Evolutionary conservation across 306 rosid genomes (phyloP).

Genomic region (Abrus pulchellus): DNA sequence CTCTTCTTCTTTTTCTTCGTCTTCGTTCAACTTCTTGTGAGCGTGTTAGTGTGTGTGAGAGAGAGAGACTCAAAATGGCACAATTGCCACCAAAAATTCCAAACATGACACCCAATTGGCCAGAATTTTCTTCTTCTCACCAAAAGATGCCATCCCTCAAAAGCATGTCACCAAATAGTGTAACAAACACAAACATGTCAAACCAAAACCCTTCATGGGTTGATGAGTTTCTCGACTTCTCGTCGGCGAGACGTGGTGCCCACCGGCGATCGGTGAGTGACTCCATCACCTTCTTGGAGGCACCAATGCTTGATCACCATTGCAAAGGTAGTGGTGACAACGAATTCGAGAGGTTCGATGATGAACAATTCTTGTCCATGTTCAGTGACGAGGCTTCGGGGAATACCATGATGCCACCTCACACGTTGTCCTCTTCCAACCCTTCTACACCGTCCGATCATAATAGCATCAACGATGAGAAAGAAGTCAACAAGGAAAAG

Average conservation of each 20-base stretch:
- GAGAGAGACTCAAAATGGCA: constrained; percentile 60
- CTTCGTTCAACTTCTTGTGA: not conserved
- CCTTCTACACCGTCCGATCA: constrained; percentile 86
- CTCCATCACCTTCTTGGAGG: constrained; percentile 73
- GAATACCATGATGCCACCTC: constrained; percentile 47
- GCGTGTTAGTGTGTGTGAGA: not conserved
- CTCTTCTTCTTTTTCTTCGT: not conserved
- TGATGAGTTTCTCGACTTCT: constrained; percentile 90
- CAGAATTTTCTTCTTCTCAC: constrained; percentile 62
- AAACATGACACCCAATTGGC: constrained; percentile 70
- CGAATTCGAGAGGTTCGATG: constrained; percentile 82
- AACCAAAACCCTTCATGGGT: constrained; percentile 79
- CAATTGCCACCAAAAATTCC: constrained; percentile 96
- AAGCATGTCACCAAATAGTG: constrained; percentile 44
- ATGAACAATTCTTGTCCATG: constrained; percentile 90
- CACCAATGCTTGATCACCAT: constrained; percentile 66
- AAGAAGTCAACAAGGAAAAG: constrained; percentile 40
- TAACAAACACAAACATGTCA: constrained; percentile 1
- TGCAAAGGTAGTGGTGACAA: not conserved
- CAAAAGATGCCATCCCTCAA: constrained; percentile 57
- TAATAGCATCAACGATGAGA: constrained; percentile 76
- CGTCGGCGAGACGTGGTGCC: constrained; percentile 69
- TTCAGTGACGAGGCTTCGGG: constrained; percentile 68
- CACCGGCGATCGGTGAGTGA: constrained; percentile 88
- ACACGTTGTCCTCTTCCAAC: constrained; percentile 67